Conservation (phyloP, 768 basidiomycete genomes). For the Panaeolus cyanescens region DNA sequence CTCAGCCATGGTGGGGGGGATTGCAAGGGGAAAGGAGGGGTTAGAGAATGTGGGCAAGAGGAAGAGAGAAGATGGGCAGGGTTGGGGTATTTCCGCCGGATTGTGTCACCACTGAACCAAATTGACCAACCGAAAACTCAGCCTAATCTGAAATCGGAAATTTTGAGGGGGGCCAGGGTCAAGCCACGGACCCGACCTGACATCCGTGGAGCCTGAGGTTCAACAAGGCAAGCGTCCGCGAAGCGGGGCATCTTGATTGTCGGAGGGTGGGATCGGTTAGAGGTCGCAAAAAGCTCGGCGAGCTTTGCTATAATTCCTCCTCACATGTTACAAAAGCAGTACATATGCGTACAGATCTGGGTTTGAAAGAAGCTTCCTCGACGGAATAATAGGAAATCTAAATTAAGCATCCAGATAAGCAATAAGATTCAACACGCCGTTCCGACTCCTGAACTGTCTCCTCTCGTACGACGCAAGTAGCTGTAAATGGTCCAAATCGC, state of each 20-base stretch:
- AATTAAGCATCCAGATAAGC: background rate
- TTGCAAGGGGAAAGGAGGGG: background rate
- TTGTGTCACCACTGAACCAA: background rate
- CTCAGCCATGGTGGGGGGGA: background rate
- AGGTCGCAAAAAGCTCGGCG: background rate
- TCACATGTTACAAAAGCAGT: background rate
- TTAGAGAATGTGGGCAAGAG: background rate
- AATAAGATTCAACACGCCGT: background rate
- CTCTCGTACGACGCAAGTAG: constrained; percentile 39
- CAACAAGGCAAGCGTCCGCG: background rate
- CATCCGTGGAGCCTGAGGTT: background rate
- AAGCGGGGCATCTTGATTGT: background rate
- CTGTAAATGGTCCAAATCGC: constrained; percentile 58
- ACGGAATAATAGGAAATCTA: background rate
- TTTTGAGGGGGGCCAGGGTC: background rate
- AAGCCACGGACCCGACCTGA: background rate
- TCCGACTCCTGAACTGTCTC: background rate
- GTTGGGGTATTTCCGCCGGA: background rate
- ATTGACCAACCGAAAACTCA: background rate
- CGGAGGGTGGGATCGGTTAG: background rate
- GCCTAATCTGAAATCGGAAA: background rate
- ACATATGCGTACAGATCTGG: background rate
- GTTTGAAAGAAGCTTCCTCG: background rate
- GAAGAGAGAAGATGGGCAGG: background rate
- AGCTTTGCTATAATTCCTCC: background rate